Evolutionary conservation across 164 flowering plant genomes (phyloP), one percentile per base, ranked within the genome.

Genomic region (Vitis labrusca): DNA sequence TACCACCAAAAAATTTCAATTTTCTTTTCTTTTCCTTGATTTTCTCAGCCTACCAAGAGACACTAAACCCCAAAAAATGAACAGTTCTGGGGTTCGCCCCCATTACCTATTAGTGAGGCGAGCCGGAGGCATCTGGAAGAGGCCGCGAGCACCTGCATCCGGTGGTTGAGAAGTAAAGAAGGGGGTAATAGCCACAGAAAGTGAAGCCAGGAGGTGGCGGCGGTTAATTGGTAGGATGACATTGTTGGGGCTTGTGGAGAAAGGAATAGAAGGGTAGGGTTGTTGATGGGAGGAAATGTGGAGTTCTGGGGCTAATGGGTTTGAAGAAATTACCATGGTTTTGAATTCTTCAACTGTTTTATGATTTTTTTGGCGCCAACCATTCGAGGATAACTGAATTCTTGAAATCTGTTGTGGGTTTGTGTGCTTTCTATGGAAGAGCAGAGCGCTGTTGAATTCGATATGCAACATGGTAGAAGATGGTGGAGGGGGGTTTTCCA

Each of bases 121-220:
- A 80, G 64, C 14, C 0, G 98, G 98, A 51, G 98, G 98, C 98
- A 94, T 94, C 74, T 86, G 94, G 67, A 94, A 87, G 73, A 94
- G 94, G 69, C 96, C 96, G 2, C 98, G 86, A 37, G 94, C 98
- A 37, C 71, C 57, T 12, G 94, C 84, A 8, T 27, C 71, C 10
- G 74, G 44, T 37, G 44, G 44, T 37, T 44, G 58, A 19, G 79
- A 70, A 63, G 54, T 50, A 63, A 70, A 63, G 61, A 62, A 64
- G 23, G 60, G 51, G 6, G 85, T 3, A 63, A 67, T 9, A 63
- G 85, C 78, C 78, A 80, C 10, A 61, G 83, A 57, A 80, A 86
- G 73, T 8, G 83, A 74, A 23, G 82, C 16, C 73, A 90, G 80
- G 66, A 89, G 90, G 52, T 54, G 67, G 16, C 91, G 91, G 29